Base-by-base conservation (phyloP, 2,329 filamentous ascomycete species). In the Aspergillus pseudoviridinutans region DNA sequence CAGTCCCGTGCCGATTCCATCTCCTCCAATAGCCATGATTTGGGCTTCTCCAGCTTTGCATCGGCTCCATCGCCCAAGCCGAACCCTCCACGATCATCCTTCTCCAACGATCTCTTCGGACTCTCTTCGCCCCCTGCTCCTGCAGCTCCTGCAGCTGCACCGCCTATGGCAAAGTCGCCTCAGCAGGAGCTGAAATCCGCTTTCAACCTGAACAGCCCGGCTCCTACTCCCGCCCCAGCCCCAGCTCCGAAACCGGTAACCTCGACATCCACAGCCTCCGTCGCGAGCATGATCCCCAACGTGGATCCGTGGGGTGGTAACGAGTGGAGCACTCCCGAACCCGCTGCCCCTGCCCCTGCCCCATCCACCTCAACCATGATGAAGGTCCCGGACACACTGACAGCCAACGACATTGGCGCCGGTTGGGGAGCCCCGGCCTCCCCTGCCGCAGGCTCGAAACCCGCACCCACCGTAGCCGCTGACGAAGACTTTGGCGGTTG, bases 401-500 rank as follows among this genome's bases (percentile, higher is more conserved):
- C 84, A 4, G 72, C 81, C 8, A 84, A 82, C 55, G 87, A 88
- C 63, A 85, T 91, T 66, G 81, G 79, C 64, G 87, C 88, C 25
- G 88, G 88, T 5, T 88, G 90, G 74, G 83, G 80, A 54, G 67
- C 71, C 7, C 67, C 76, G 5, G 65, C 70, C 70, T 79, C 69
- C n/a, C 46, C 65, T 17, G 44, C 55, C 4, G 44, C 55, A 6
- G 47, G 46, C 46, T 61, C 70, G 27, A 55, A 66, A 64, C 65
- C 69, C 42, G 54, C 71, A 20, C 86, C 90, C 25, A 87, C 88
- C 67, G 89, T 96, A 2, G 83, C 89, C 38, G 89, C 90, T 0
- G 93, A 97, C 67, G 93, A 97, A 74, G 93, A 97, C 70, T 97
- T 97, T 78, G 93, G 93, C 22, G 92, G 93, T 12, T 97, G 93